These are phyloP conservation scores for Geotrichum histeridarum DNA, from an alignment of 1,139 yeast species.

Conservation along the genomic window DNA sequence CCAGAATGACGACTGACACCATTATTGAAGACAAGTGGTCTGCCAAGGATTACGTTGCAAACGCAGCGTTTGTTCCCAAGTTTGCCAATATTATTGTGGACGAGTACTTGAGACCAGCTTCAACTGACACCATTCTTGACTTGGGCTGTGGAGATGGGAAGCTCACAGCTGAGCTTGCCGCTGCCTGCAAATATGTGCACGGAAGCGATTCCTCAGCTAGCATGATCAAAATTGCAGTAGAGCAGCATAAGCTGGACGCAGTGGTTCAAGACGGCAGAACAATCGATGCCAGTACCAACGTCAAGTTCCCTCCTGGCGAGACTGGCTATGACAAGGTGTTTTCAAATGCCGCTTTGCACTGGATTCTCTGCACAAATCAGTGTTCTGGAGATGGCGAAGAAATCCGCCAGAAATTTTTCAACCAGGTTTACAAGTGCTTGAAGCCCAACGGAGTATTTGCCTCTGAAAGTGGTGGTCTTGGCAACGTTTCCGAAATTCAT, in stretches of 20 bases:
- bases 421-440: constrained; percentile 73
- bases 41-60: constrained; percentile 22
- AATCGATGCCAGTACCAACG: background rate
- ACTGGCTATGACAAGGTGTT: constrained; percentile 24
- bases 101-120: constrained; percentile 22
- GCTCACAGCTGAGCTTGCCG: constrained; percentile 24
- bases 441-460: constrained; percentile 74
- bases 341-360: constrained; percentile 29
- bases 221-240: constrained; percentile 20
- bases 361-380: constrained; percentile 23
- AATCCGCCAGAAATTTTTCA: constrained; percentile 46
- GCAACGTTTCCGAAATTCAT: constrained; percentile 27
- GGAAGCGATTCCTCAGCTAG: constrained; percentile 24
- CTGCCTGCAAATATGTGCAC: constrained; percentile 18
- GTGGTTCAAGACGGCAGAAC: constrained; percentile 8
- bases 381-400: constrained; percentile 3
- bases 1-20: background rate
- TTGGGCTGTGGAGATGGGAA: constrained; percentile 29
- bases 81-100: constrained; percentile 23
- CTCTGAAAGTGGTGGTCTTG: constrained; percentile 28
- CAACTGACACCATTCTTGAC: constrained; percentile 24
- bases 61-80: constrained; percentile 27
- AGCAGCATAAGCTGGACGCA: constrained; percentile 15
- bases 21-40: constrained; percentile 24
- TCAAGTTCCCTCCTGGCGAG: constrained; percentile 13